These are phyloP conservation scores for Sesbania bispinosa DNA, from an alignment of 306 rosid genomes.

Conservation along the genomic window DNA sequence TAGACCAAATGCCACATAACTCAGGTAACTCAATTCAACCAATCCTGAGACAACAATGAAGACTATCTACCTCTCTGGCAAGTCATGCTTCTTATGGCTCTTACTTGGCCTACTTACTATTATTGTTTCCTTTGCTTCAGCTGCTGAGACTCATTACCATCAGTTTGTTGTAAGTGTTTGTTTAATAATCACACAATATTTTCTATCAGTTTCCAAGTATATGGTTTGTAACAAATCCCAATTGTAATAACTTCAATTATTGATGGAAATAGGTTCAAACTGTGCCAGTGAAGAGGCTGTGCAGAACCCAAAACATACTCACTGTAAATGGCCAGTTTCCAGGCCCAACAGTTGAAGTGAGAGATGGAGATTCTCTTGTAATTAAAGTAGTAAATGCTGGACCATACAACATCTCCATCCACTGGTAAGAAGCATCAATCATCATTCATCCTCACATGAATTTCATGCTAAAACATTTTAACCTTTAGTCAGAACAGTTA, in stretches of 20 bases:
- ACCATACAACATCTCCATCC: slow-evolving; percentile 66
- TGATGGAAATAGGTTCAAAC: slow-evolving; percentile 46
- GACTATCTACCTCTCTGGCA: slow-evolving; percentile 27
- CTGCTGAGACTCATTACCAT: slow-evolving; percentile 62
- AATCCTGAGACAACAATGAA: slow-evolving; percentile 49
- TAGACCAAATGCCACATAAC: slow-evolving; percentile 27
- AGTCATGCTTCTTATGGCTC: slow-evolving; percentile 29
- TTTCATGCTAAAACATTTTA: not conserved
- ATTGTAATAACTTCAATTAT: not conserved
- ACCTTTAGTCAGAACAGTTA: not conserved
- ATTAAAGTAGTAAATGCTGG: slow-evolving; percentile 62
- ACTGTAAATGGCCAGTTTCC: slow-evolving; percentile 87
- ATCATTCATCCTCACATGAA: slow-evolving; percentile 1
- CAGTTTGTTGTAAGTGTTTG: slow-evolving; percentile 64
- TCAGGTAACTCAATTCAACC: slow-evolving; percentile 11
- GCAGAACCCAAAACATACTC: slow-evolving; percentile 59
- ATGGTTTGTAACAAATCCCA: not conserved
- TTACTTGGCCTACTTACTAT: slow-evolving; percentile 41
- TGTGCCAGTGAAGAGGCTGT: slow-evolving; percentile 74
- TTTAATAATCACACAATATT: slow-evolving; percentile 1
- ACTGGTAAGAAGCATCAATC: slow-evolving; percentile 56
- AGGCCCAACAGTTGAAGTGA: slow-evolving; percentile 58
- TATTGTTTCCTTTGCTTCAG: slow-evolving; percentile 38
- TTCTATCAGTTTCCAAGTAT: not conserved
- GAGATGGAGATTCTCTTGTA: slow-evolving; percentile 75